Base-by-base conservation (phyloP, 495 filamentous ascomycete species). In the Rhypophila decipiens region DNA sequence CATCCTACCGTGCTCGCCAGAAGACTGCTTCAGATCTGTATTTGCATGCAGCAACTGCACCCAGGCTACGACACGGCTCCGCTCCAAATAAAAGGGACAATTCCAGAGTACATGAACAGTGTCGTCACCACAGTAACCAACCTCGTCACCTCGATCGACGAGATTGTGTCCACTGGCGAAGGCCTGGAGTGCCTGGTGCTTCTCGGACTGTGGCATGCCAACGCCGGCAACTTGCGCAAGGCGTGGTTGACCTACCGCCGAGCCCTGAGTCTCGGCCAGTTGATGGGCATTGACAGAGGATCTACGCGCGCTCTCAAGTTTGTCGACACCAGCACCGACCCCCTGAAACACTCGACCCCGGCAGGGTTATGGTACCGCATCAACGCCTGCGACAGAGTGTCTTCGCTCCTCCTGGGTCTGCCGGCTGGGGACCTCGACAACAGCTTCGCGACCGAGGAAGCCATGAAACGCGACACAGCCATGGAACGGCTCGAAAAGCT, bases 121-220 rank as follows among this genome's bases (percentile, higher is more conserved):
- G 70, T 68, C 24, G 52, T 72, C n/a, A 50, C 60, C 8, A 46
- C 57, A 0, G 67, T 75, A 13, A 60, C 59, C 12, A 53, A 67
- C 11, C 56, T 69, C 15, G 66, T 78, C 7, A 69, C 68, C 15
- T 73, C 68, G 15, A 71, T 78, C 33, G 75, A 81, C 39, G 69
- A 69, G 35, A 53, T 79, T 0, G 52, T 79, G 2, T 60, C 59
- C n/a, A 73, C 63, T 5, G 57, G 63, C 13, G 70, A 74, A 46
- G 73, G 71, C 9, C 53, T 74, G 2, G 66, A 76, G 46, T 63
- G 61, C 39, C 52, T 76, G 7, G 47, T 60, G 24, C 44, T 73
- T 0, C 50, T 66, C 23, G 54, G 63, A 3, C 18, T 68, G 22
- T 70, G 66, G 51, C 71, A 74, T 39, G 44, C 55, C 19, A 73